Evolutionary conservation across 1,284 basidiomycete species (phyloP), one percentile per base, ranked within the genome.

Genomic region (Cryptococcus wingfieldii): DNA sequence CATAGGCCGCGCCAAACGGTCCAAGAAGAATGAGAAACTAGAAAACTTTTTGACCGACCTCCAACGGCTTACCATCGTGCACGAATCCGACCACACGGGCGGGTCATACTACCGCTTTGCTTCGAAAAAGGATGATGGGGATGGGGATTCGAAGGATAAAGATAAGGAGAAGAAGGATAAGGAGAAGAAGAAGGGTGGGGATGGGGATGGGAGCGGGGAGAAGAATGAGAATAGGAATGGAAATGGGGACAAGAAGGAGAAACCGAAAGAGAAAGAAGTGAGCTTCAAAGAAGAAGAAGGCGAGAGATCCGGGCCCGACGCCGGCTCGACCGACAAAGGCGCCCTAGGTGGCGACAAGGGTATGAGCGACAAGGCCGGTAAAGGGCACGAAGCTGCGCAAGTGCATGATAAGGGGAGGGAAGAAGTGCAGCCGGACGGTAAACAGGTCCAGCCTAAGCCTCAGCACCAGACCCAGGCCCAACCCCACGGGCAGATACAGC

Each of bases 41-140:
- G 81, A 82, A 65, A 77, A 82, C 75, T 80, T 81, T 71, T 66
- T 82, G 12, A 75, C 74, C 44, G 79, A 80, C 57, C 64, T 82
- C 41, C 77, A 80, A 58, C 72, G 79, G 38, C 71, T 82, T 50
- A 82, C 81, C 42, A 75, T 82, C 46, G 78, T 82, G 16, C 81
- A 82, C 68, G 80, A 78, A 48, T 63, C 59, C 5, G 66, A 68
- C 55, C 54, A 64, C 39, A 55, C 43, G n/a, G 68, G 66, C 13
- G 55, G 53, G 3, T 56, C 47, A 2, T 63, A 65, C 55, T 68
- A 58, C 55, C 56, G 67, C n/a, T 64, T 69, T 55, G 54, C 63
- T 8, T 49, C 45, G 13, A 47, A 46, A 10, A 56, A 51, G 12
- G 50, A 54, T 5, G 51, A 45, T 7, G 50, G 53, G 38, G 38